Conservation (phyloP, 352 stramenopile genomes). For the Peronospora farinosa region DNA sequence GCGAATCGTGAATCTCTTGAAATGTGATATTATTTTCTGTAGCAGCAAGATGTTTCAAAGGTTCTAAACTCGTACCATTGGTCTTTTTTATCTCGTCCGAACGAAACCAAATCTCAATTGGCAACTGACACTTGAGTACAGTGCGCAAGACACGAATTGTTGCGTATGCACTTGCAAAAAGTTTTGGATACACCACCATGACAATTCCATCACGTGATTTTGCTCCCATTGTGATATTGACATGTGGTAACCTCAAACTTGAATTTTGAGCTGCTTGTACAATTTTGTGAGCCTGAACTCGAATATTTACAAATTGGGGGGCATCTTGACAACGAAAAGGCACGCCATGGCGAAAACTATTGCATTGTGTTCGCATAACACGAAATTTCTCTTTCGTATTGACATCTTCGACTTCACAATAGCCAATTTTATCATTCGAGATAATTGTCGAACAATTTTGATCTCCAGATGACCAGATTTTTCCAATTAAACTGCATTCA, state of each 20-base stretch:
- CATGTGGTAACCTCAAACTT: constrained; percentile 15
- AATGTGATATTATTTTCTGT: constrained; percentile 17
- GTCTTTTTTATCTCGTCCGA: constrained; percentile 28
- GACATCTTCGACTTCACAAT: constrained; percentile 29
- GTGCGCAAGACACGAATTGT: constrained; percentile 28
- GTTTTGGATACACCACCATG: constrained; percentile 49
- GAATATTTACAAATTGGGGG: constrained; percentile 31
- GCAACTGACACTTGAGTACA: constrained; percentile 30
- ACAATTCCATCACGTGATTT: constrained; percentile 25
- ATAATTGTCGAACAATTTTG: constrained; percentile 16
- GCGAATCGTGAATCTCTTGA: constrained; percentile 17
- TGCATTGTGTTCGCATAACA: constrained; percentile 30
- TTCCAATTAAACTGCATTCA: constrained; percentile 11
- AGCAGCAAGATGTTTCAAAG: constrained; percentile 27
- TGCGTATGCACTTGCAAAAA: constrained; percentile 38
- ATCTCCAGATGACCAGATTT: constrained; percentile 4
- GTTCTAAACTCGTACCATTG: constrained; percentile 16
- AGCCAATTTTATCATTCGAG: constrained; percentile 25
- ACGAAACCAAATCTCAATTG: constrained; percentile 50
- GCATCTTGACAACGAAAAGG: constrained; percentile 34
- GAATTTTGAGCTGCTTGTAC: constrained; percentile 1
- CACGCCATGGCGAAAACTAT: constrained; percentile 16
- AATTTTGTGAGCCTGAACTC: constrained; percentile 3
- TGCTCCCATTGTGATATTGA: not conserved
- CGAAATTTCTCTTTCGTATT: constrained; percentile 18